These are phyloP conservation scores for Penicillium mononematosum DNA, from an alignment of 495 filamentous ascomycete genomes.

Conservation along the genomic window DNA sequence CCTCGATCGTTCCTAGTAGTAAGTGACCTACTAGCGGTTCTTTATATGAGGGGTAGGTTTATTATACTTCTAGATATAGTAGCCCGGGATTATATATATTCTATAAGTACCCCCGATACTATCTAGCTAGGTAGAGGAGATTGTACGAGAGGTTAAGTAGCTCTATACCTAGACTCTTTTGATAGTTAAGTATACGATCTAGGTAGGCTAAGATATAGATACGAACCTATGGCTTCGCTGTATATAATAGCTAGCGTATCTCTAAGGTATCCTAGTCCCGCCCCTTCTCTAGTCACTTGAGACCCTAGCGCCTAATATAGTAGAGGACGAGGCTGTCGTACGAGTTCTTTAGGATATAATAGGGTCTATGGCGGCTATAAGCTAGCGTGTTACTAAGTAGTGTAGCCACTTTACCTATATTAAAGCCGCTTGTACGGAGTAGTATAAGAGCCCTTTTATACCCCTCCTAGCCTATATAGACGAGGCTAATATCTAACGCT, in stretches of 20 bases:
- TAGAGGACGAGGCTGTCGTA: background rate
- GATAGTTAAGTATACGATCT: background rate
- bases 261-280: background rate
- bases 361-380: slow-evolving; percentile 6
- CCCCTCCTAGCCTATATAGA: slow-evolving; percentile 17
- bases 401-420: slow-evolving; percentile 2
- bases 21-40: too few relatives aligned
- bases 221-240: slow-evolving; percentile 15
- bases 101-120: too few relatives aligned
- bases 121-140: too few relatives aligned
- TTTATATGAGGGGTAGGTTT: too few relatives aligned
- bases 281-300: background rate
- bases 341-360: slow-evolving; percentile 4
- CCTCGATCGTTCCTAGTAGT: background rate
- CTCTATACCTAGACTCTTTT: background rate
- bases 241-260: slow-evolving; percentile 11
- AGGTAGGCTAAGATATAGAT: slow-evolving; percentile 11
- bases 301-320: background rate
- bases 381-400: slow-evolving; percentile 10
- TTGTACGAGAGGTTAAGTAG: too few relatives aligned
- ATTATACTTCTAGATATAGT: too few relatives aligned
- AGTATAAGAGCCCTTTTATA: slow-evolving; percentile 2
- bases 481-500: slow-evolving; percentile 3
- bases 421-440: slow-evolving; percentile 3
- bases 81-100: too few relatives aligned